Evolutionary conservation across 768 basidiomycete genomes (phyloP).

Genomic region (Harrya chromipes): DNA sequence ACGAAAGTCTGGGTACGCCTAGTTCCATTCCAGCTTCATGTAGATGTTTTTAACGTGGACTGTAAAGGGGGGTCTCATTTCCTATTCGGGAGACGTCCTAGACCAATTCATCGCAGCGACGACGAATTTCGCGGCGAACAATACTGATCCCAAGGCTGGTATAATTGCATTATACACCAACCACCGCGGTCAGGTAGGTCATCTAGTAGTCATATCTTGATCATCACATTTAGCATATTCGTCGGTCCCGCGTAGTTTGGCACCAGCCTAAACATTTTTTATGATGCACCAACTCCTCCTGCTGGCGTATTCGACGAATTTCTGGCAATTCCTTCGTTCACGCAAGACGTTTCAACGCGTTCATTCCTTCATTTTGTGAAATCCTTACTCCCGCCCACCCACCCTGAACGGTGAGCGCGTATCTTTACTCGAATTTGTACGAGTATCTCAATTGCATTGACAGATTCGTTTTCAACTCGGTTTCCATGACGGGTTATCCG

Average conservation of each 20-base stretch:
- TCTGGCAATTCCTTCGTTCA: constrained; percentile 9
- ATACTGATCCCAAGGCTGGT: constrained; percentile 13
- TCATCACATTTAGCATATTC: too few species aligned
- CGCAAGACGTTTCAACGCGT: constrained; percentile 4
- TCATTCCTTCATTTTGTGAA: constrained; percentile 17
- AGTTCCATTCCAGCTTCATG: background rate
- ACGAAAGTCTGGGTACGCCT: constrained; percentile 53
- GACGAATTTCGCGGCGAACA: constrained; percentile 9
- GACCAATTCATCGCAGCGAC: constrained; percentile 8
- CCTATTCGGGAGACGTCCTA: constrained; percentile 9
- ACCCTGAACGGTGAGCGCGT: constrained; percentile 2
- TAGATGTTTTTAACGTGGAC: background rate
- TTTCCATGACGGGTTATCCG: too few species aligned
- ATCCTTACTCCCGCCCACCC: background rate
- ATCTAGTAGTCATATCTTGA: background rate
- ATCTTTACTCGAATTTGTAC: background rate
- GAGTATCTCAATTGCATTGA: background rate
- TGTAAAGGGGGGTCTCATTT: constrained; percentile 46
- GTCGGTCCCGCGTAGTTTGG: constrained; percentile 1
- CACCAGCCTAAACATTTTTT: constrained; percentile 44
- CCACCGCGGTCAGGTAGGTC: background rate
- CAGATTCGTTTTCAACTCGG: constrained; percentile 8
- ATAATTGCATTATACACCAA: constrained; percentile 44
- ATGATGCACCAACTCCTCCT: constrained; percentile 41
- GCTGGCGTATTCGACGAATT: constrained; percentile 27